phyloP scores from a whole-genome alignment of 495 filamentous ascomycete species.

The Cercophora sp. region DNA sequence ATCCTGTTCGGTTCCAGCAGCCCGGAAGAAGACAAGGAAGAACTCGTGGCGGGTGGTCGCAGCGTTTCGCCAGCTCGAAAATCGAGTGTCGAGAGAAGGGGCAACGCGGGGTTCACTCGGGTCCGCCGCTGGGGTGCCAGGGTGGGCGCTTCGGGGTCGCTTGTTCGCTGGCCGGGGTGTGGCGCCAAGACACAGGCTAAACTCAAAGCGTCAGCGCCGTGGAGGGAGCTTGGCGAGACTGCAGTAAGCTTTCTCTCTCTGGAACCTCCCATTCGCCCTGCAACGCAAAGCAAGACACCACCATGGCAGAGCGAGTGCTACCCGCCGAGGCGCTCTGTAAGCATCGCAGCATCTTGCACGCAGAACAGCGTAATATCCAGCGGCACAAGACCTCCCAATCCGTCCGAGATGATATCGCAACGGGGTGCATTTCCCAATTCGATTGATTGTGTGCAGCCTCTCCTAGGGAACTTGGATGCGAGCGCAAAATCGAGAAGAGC shows the following conservation, averaged over 20 bases:
- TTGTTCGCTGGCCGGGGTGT: neutral
- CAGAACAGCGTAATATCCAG: too few species aligned
- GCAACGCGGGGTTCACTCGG: neutral
- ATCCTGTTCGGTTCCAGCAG: constrained; percentile 10
- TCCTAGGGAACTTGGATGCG: too few species aligned
- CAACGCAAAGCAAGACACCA: neutral
- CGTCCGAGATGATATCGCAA: too few species aligned
- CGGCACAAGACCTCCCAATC: too few species aligned
- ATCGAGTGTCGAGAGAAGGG: neutral
- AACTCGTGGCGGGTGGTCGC: constrained; percentile 7
- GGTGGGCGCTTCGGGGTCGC: constrained; percentile 22
- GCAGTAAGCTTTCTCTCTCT: neutral
- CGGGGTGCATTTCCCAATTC: too few species aligned
- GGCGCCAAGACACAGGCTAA: neutral
- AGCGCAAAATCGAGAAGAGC: too few species aligned
- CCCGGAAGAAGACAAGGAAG: neutral
- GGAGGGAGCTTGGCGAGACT: neutral
- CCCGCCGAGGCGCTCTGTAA: neutral
- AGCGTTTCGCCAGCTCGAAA: constrained; percentile 9
- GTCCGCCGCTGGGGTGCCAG: constrained; percentile 1
- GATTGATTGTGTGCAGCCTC: too few species aligned
- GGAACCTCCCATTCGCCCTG: neutral
- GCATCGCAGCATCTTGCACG: too few species aligned
- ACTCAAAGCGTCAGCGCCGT: neutral
- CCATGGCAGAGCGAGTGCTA: neutral